Evolutionary conservation across 208 protist genomes (phyloP), one percentile per base, ranked within the genome.

Genomic region (Acanthamoeba triangularis): DNA sequence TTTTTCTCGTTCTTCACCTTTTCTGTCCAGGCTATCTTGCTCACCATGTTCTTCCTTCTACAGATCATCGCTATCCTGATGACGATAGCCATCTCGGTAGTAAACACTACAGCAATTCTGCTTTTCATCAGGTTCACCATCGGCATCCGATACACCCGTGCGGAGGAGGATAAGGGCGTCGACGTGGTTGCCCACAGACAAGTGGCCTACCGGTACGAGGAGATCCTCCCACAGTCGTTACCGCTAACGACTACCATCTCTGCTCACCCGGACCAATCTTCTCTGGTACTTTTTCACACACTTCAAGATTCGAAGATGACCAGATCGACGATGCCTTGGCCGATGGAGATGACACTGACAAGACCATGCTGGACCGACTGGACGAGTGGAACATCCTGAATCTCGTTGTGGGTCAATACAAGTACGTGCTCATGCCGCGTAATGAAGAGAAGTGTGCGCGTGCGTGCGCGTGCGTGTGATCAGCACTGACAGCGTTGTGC

Each of bases 61-160:
- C 61, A 93, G 87, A 76, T 93, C 25, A 49, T 93, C 13, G 56
- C 87, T 33, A 76, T 67, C 61, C 35, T 93, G 37, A 0, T 93
- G 63, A 93, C 87, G n/a, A 93, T 93, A 28, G 87, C 87, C 25
- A 93, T 93, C 14, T 93, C 87, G 14, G 87, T 93, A 0, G 87
- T 93, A 11, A 56, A 56, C 35, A 93, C 87, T 10, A 2, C 87
- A 0, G 30, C 10, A 0, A 92, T 92, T 37, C 13, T 65, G 33
- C 49, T 92, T 16, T 35, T 72, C 35, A 61, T 92, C 41, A 74
- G 87, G 59, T 93, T 93, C n/a, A 67, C 61, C 35, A 93, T 93
- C 37, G 87, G 87, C 35, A 30, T 93, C 13, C 87, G 87, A 2
- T 93, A 93, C 59, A n/a, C 87, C 14, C 33, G 41, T 5, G 25